Evolutionary conservation across 768 basidiomycete genomes (phyloP).

Genomic region (Dictyophora rubrovolvata): DNA sequence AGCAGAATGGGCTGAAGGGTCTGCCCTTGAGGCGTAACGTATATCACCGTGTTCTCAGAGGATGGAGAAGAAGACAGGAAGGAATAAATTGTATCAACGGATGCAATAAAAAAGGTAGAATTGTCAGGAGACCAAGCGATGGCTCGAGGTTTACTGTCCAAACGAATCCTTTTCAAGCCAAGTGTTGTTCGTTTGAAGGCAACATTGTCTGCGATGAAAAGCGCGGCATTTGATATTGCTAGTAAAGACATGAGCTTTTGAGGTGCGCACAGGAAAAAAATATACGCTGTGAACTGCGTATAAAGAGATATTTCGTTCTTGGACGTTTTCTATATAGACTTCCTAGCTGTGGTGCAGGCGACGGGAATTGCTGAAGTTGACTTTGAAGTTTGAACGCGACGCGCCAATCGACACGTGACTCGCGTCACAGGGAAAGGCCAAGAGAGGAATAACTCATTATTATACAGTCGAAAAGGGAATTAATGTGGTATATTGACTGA

Average conservation of each 20-base stretch:
- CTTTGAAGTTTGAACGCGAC: neutral
- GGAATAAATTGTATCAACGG: slow-evolving; percentile 35
- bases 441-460: no score
- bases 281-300: no score
- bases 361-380: neutral
- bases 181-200: neutral
- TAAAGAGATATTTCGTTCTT: no score
- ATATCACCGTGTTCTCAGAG: slow-evolving; percentile 36
- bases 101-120: slow-evolving; percentile 43
- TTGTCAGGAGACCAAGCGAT: slow-evolving; percentile 52
- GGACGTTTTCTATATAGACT: neutral
- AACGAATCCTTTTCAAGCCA: neutral
- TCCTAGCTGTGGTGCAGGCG: neutral
- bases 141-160: slow-evolving; percentile 20
- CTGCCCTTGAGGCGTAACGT: slow-evolving; percentile 23
- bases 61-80: slow-evolving; percentile 34
- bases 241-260: slow-evolving; percentile 1
- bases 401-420: neutral
- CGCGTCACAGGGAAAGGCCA: no score
- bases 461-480: no score
- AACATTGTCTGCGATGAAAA: neutral
- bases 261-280: no score
- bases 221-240: neutral
- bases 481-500: neutral
- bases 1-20: slow-evolving; percentile 23